Percentiles rank a stretch among this genome's conserved stretches.
Conservation (phyloP, 495 filamentous ascomycete species). For the Penicillium diatomitis region DNA sequence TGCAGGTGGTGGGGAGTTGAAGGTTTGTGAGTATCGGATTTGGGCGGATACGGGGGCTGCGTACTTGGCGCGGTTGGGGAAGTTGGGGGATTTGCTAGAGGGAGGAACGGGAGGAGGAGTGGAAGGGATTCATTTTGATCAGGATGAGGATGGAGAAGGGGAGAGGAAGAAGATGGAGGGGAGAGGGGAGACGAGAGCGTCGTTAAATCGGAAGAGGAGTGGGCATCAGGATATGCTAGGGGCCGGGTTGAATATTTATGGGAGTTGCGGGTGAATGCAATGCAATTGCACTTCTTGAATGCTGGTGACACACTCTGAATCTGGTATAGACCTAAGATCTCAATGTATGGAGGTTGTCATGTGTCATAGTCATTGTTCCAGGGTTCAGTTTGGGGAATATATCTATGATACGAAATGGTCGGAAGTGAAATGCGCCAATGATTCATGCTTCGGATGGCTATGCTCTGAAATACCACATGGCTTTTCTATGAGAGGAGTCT, state of each 20-base stretch:
- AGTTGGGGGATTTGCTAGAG: constrained; percentile 18
- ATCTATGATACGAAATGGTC: too few relatives aligned
- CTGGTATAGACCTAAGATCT: too few relatives aligned
- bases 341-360: too few relatives aligned
- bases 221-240: constrained; percentile 13
- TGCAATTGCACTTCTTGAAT: too few relatives aligned
- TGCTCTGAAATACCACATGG: too few relatives aligned
- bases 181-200: neutral
- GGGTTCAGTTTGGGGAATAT: too few relatives aligned
- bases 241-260: constrained; percentile 13
- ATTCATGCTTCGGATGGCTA: too few relatives aligned
- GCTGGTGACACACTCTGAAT: too few relatives aligned
- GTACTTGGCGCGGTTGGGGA: constrained; percentile 45
- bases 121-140: constrained; percentile 3
- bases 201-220: constrained; percentile 2
- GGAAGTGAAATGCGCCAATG: too few relatives aligned
- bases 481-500: too few relatives aligned
- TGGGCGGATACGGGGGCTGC: constrained; percentile 60
- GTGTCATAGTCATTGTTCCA: too few relatives aligned
- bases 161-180: neutral
- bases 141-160: neutral
- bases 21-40: constrained; percentile 44
- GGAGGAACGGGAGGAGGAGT: neutral
- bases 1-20: constrained; percentile 11
- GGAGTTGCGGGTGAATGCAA: constrained; percentile 12